These are phyloP conservation scores for Tolypocladium tundrense DNA, from an alignment of 2,329 filamentous ascomycete genomes.

Conservation along the genomic window DNA sequence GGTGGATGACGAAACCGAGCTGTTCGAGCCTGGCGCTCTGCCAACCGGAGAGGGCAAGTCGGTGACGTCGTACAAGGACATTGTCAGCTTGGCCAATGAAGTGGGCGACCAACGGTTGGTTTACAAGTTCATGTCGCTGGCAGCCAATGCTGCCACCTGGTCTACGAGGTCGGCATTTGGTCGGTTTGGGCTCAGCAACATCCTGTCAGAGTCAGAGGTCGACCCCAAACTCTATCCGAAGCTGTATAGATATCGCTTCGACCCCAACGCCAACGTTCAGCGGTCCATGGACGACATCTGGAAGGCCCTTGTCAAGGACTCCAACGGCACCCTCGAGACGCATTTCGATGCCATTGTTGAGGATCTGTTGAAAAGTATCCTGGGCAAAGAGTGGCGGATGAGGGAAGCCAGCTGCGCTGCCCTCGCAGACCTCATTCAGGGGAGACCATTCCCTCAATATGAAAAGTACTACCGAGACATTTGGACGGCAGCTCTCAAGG, in stretches of 20 bases:
- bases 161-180: constrained; percentile 94
- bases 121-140: constrained; percentile 97
- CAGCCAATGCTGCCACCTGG: constrained; percentile 94
- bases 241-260: constrained; percentile 87
- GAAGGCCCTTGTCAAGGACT: constrained; percentile 89
- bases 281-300: constrained; percentile 97
- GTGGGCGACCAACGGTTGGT: constrained; percentile 93
- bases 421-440: constrained; percentile 78
- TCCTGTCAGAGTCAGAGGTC: constrained; percentile 76
- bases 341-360: constrained; percentile 85
- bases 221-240: constrained; percentile 95
- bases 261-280: constrained; percentile 88
- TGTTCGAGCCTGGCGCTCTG: constrained; percentile 84
- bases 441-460: constrained; percentile 65
- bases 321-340: constrained; percentile 61
- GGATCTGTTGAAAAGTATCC: constrained; percentile 74
- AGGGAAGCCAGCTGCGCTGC: constrained; percentile 88
- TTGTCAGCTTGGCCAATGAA: constrained; percentile 89
- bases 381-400: constrained; percentile 88
- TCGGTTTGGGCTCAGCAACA: constrained; percentile 81
- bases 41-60: constrained; percentile 84
- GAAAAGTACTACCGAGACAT: constrained; percentile 77
- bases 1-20: constrained; percentile 80
- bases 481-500: constrained; percentile 78
- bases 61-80: constrained; percentile 94